Percentiles rank a stretch among this genome's conserved stretches.
phyloP scores from a whole-genome alignment of 2,329 filamentous ascomycete genomes.

The Pleurostoma richardsiae region DNA sequence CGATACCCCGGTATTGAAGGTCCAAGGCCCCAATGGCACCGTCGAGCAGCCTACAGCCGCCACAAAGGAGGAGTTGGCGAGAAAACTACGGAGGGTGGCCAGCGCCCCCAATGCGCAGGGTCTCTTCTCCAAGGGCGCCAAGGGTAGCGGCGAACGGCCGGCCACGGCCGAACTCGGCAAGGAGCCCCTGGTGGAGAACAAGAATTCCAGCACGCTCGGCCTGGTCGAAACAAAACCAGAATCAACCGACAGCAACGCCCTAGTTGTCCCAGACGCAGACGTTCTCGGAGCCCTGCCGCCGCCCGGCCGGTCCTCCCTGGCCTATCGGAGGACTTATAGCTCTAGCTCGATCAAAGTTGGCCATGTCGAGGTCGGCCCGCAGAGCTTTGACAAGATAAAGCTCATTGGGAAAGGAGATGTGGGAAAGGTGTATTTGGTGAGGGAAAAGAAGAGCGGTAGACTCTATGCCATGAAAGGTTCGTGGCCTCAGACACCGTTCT shows the following conservation, averaged over 20 bases:
- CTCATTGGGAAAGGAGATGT: conserved; percentile 98
- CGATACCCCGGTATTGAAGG: conserved; percentile 76
- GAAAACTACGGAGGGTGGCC: conserved; percentile 88
- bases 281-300: conserved; percentile 59
- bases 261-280: conserved; percentile 40
- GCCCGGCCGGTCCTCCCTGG: conserved; percentile 62
- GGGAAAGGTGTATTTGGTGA: conserved; percentile 94
- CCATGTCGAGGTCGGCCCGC: conserved; percentile 90
- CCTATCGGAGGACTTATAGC: conserved; percentile 93
- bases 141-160: conserved; percentile 61
- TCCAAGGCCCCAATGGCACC: conserved; percentile 62
- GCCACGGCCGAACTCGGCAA: conserved; percentile 84
- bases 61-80: conserved; percentile 88
- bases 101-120: conserved; percentile 97
- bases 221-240: conserved; percentile 39
- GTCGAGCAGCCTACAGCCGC: conserved; percentile 67
- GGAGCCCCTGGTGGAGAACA: conserved; percentile 63
- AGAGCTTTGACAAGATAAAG: conserved; percentile 99
- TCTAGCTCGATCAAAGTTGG: conserved; percentile 99
- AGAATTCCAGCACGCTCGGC: conserved; percentile 40
- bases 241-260: conserved; percentile 29
- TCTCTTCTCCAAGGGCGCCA: conserved; percentile 62
- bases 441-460: conserved; percentile 94
- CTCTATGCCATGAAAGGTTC: conserved; percentile 98
- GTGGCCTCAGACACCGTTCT: conserved; percentile 14